A percentile compares a stretch with the other conserved stretches of the same genome.
Evolutionary conservation across 2,329 filamentous ascomycete genomes (phyloP).

Genomic region (Leptographium flavum): DNA sequence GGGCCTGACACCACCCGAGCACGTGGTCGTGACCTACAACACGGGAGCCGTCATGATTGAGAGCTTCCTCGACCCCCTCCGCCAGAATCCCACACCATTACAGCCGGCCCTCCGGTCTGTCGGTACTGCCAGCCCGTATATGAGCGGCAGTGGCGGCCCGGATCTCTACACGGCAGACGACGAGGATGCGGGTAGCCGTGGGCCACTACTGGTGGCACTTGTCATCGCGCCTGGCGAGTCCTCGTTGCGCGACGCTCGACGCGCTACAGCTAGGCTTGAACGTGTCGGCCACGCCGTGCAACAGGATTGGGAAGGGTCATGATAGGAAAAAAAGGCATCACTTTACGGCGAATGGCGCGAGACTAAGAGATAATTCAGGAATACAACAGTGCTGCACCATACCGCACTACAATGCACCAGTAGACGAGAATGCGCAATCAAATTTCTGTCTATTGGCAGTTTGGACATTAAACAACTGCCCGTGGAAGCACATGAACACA

Average conservation of each 20-base stretch:
- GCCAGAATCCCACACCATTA: background rate
- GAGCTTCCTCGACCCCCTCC: conserved; percentile 29
- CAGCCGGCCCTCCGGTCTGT: background rate
- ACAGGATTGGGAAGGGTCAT: conserved; percentile 28
- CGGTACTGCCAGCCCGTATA: background rate
- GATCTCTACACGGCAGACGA: background rate
- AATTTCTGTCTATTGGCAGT: conserved; percentile 1
- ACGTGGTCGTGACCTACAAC: conserved; percentile 44
- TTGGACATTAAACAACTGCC: background rate
- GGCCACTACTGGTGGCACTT: conserved; percentile 39
- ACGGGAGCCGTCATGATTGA: conserved; percentile 20
- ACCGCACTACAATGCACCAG: background rate
- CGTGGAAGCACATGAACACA: background rate
- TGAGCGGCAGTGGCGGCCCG: background rate
- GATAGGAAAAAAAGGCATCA: no score
- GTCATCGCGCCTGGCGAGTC: conserved; percentile 36
- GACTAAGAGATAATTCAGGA: background rate
- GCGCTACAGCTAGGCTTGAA: conserved; percentile 38
- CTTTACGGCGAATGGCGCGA: no score
- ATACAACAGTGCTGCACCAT: no score
- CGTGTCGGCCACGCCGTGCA: conserved; percentile 40
- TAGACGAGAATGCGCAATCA: background rate
- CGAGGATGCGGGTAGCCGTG: conserved; percentile 15
- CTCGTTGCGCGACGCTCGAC: conserved; percentile 34
- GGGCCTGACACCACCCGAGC: conserved; percentile 33